Base-by-base conservation (phyloP, 2,329 filamentous ascomycete genomes). In the Rutstroemia sp. region DNA sequence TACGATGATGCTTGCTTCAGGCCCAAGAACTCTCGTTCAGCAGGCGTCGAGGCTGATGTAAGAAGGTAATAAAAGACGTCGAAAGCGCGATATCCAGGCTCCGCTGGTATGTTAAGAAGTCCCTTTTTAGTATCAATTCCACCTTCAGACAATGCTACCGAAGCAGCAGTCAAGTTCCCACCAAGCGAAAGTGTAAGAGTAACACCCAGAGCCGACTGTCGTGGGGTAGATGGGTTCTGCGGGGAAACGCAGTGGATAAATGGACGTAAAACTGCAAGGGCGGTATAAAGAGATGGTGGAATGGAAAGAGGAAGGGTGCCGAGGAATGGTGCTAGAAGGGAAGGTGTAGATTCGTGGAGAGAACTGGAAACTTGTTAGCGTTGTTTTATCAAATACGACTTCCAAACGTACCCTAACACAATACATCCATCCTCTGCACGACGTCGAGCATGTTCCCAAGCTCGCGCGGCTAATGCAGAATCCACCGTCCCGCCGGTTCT, bases 51-150 rank as follows among this genome's bases (percentile, higher is more conserved):
- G 0, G 89, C 88, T n/a, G 88, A 91, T 0, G 92, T 95, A 44
- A 97, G 79, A 0, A 99, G 82, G 67, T 96, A 97, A 74, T 99
- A 97, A 69, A 99, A 97, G 50, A 95, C 94, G 68, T 99, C 92
- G 65, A 99, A 99, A 3, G 92, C 94, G 60, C 94, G 86, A 71
- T 90, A 90, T 12, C 94, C 94, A 6, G 83, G 68, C 68, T 96
- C 84, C 0, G 84, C 72, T 0, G 94, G 89, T 16, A 99, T 83
- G 56, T 88, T 84, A 16, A 96, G 76, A 10, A 99, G 77, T 44
- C 92, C 94, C 60, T 83, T 83, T 19, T 78, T 74, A 0, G 91
- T 94, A 69, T 99, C 89, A 58, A 99, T 88, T 17, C 94, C 94
- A 3, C 89, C 88, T 41, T 90, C 87, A 0, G 92, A 92, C 7